Base-by-base conservation (phyloP, 192 early-diverging fungal genomes). In the Diversispora epigaea region DNA sequence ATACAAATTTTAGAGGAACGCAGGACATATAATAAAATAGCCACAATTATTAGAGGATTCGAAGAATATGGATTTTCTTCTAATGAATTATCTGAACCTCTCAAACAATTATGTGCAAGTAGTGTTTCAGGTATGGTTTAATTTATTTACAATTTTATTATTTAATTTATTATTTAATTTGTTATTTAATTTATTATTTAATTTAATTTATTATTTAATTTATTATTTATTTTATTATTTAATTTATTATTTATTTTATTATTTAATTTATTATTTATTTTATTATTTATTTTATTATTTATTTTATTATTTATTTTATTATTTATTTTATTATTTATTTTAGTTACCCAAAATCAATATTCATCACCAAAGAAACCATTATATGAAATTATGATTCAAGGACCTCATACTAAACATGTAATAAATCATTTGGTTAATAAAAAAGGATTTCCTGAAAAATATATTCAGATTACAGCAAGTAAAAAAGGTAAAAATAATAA, bases 351-450 rank as follows among this genome's bases (percentile, higher is more conserved):
- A 43, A 65, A 86, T 17, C 81, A 80, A 22, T 84, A 84, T 12
- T 81, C 84, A 32, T 81, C 83, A 11, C 88, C 88, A 12, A 85
- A 86, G 61, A 64, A 81, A 47, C 82, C 87, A 15, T 46, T 86
- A 43, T 79, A 82, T 21, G 91, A 93, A 70, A 82, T 93, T 6
- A 85, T 93, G 86, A 89, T 91, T 0, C 92, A 93, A 79, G 92
- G 92, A n/a, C 84, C 84, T 47, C 91, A 93, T 71, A 79, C 85
- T 44, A 90, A 87, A 75, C 85, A 84, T 61, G 80, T 91, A 4
- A 85, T 82, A n/a, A 78, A 75, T 12, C 63, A 84, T 3, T 70
- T 93, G 41, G 60, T 84, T 3, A 62, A 69, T 52, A 77, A 78
- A 43, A 83, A 79, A 68, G 85, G 86, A 44, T 81, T 86, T 14